Percentiles rank a stretch among this genome's conserved stretches.
These are phyloP conservation scores for Coemansia sp. DNA, from an alignment of 192 early-diverging fungal species.

Conservation along the genomic window DNA sequence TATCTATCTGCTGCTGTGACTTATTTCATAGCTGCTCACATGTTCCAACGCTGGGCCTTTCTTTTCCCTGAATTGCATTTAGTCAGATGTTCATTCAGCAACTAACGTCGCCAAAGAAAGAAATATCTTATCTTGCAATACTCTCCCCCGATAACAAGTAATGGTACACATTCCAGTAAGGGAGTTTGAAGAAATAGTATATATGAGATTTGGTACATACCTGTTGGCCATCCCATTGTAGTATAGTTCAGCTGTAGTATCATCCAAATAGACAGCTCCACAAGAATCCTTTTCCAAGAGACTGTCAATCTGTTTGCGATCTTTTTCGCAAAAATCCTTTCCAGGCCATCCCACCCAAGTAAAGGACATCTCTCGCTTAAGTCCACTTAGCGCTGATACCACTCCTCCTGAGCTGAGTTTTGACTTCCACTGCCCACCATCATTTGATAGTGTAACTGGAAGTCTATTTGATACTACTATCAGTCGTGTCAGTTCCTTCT, in stretches of 20 bases:
- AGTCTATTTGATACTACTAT: conserved; percentile 95
- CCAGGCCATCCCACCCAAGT: conserved; percentile 99
- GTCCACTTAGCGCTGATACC: conserved; percentile 89
- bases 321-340: conserved; percentile 77
- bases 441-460: conserved; percentile 76
- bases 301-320: conserved; percentile 67
- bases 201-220: conserved; percentile 8
- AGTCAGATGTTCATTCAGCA: too few species aligned
- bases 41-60: too few species aligned
- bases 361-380: conserved; percentile 94
- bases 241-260: conserved; percentile 91
- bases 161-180: too few species aligned
- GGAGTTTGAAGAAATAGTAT: too few species aligned
- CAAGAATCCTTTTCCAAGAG: conserved; percentile 81
- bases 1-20: too few species aligned
- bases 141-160: too few species aligned
- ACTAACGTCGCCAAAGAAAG: too few species aligned
- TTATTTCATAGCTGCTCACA: too few species aligned
- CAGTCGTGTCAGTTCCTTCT: conserved; percentile 56
- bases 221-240: conserved; percentile 99
- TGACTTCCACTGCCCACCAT: conserved; percentile 61
- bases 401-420: conserved; percentile 93
- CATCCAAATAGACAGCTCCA: conserved; percentile 90
- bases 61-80: too few species aligned
- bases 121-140: too few species aligned